Conservation (phyloP, 2,329 filamentous ascomycete genomes). For the Bipolaris gigantea region DNA sequence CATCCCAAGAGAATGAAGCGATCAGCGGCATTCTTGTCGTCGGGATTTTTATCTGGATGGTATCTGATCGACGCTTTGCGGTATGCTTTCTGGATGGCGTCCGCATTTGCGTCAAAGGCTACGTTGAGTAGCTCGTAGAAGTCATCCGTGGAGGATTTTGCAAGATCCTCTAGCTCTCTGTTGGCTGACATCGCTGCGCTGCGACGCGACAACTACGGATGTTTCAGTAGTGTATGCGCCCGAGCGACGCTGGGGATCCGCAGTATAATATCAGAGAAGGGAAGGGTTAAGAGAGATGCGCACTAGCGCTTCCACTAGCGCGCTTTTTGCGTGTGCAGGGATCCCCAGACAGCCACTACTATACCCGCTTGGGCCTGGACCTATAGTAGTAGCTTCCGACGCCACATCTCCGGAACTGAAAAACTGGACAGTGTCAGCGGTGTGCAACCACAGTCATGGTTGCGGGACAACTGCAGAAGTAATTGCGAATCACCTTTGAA, state of each 20-base stretch:
- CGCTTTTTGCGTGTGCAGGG: constrained; percentile 4
- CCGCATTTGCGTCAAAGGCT: constrained; percentile 63
- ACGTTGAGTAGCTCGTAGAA: constrained; percentile 78
- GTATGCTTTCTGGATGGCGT: constrained; percentile 83
- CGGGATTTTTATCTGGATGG: constrained; percentile 86
- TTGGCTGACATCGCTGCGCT: constrained; percentile 39
- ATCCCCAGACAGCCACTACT: not conserved
- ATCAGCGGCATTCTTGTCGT: constrained; percentile 63
- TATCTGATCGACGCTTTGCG: constrained; percentile 83
- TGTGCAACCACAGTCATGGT: no score
- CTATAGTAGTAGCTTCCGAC: not conserved
- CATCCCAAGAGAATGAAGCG: constrained; percentile 85
- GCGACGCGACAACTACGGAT: not conserved
- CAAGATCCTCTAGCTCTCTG: constrained; percentile 49
- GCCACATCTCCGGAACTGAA: not conserved
- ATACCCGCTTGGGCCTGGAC: not conserved
- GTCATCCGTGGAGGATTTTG: constrained; percentile 55
- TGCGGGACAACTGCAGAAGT: no score
- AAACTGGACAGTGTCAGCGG: no score
- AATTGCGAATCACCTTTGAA: no score
- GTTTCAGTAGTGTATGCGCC: not conserved
- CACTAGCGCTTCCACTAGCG: constrained; percentile 14
- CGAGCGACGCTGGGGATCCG: not conserved
- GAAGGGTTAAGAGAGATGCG: no score
- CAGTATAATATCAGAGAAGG: not conserved